These are phyloP conservation scores for Nigrospora sphaerica DNA, from an alignment of 2,329 filamentous ascomycete genomes.

Conservation along the genomic window DNA sequence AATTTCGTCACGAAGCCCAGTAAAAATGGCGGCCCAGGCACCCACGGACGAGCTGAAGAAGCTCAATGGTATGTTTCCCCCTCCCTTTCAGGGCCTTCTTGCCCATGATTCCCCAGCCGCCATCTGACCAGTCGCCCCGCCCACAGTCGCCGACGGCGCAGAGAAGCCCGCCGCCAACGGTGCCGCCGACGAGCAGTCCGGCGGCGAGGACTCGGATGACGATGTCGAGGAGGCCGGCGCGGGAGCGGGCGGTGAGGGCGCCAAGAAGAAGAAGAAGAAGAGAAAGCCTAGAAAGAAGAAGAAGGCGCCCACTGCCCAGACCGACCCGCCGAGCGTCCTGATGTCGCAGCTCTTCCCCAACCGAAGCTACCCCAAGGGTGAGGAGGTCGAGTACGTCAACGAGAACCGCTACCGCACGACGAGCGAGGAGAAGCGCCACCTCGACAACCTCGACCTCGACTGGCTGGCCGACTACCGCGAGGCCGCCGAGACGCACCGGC, in stretches of 20 bases:
- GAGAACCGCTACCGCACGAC: constrained; percentile 77
- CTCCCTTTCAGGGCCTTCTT: background rate
- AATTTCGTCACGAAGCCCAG: background rate
- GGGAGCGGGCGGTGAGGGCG: constrained; percentile 18
- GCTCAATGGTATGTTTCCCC: constrained; percentile 27
- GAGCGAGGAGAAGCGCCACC: constrained; percentile 74
- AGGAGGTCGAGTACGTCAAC: constrained; percentile 70
- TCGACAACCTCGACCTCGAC: constrained; percentile 73
- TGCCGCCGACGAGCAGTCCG: constrained; percentile 32
- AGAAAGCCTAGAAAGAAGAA: constrained; percentile 68
- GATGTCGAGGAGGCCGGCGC: constrained; percentile 30
- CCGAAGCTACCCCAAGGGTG: constrained; percentile 66
- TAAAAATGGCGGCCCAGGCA: constrained; percentile 31
- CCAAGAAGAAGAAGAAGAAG: constrained; percentile 81
- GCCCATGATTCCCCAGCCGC: constrained; percentile 24
- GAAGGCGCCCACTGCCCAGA: constrained; percentile 60
- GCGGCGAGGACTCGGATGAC: constrained; percentile 41
- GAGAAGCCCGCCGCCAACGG: constrained; percentile 28
- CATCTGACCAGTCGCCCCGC: constrained; percentile 24
- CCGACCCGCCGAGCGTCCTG: constrained; percentile 65
- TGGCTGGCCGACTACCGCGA: constrained; percentile 77
- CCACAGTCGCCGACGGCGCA: constrained; percentile 13
- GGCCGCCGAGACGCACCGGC: constrained; percentile 81
- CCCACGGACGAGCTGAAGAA: constrained; percentile 32
- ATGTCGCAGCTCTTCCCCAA: constrained; percentile 68